Percentiles rank a stretch among this genome's conserved stretches.
Conservation (phyloP, 2,329 filamentous ascomycete species). For the Pseudogymnoascus sp. region DNA sequence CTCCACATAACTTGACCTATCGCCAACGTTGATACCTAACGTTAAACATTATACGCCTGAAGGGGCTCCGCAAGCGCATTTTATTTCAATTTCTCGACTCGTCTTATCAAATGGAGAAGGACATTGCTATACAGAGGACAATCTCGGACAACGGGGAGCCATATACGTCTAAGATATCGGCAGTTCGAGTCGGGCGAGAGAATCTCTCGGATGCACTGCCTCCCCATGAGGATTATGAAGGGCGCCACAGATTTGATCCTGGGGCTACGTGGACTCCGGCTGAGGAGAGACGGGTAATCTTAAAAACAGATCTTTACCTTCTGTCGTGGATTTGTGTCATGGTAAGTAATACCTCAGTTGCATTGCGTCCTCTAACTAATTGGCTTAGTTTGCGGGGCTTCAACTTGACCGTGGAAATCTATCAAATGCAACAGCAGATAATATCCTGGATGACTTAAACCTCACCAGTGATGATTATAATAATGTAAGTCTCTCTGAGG, state of each 20-base stretch:
- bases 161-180: constrained; percentile 16
- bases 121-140: constrained; percentile 8
- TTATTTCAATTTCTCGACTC: background rate
- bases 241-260: constrained; percentile 44
- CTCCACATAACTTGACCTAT: background rate
- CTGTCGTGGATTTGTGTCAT: constrained; percentile 39
- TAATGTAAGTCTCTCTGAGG: constrained; percentile 36
- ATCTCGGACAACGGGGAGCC: constrained; percentile 8
- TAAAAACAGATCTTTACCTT: constrained; percentile 43
- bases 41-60: background rate
- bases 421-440: constrained; percentile 54
- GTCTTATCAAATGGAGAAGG: constrained; percentile 14
- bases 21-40: background rate
- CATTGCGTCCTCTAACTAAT: constrained; percentile 32
- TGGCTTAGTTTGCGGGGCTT: constrained; percentile 47
- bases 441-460: constrained; percentile 48
- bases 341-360: constrained; percentile 27
- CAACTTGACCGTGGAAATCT: constrained; percentile 59
- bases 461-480: constrained; percentile 48
- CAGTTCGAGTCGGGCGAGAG: constrained; percentile 17
- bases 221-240: constrained; percentile 38
- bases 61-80: background rate
- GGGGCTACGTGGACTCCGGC: constrained; percentile 46
- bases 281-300: constrained; percentile 49
- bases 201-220: constrained; percentile 25